Percentiles rank a stretch among this genome's conserved stretches.
phyloP scores from a whole-genome alignment of 306 rosid species.

The Potentilla sterilis region DNA sequence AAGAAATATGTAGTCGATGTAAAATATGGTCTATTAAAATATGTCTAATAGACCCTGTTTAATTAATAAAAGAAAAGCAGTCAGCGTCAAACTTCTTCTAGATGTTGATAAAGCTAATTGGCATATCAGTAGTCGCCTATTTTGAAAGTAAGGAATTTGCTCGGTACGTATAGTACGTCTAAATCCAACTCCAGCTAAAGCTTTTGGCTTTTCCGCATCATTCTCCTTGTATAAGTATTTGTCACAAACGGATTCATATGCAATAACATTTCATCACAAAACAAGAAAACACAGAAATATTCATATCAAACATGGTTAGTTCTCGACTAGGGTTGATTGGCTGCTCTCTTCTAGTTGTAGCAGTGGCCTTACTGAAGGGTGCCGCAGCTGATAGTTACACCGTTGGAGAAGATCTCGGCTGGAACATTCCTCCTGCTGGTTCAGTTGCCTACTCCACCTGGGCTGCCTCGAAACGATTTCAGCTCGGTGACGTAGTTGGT shows the following conservation, averaged over 20 bases:
- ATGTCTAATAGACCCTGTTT: neutral
- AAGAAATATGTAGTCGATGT: neutral
- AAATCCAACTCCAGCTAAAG: neutral
- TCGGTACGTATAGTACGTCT: neutral
- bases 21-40: neutral
- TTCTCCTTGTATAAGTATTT: neutral
- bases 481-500: conserved; percentile 22
- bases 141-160: conserved; percentile 15
- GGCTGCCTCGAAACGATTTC: conserved; percentile 19
- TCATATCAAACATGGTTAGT: neutral
- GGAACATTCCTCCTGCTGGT: conserved; percentile 30
- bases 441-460: conserved; percentile 25
- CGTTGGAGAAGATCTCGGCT: conserved; percentile 30
- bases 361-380: conserved; percentile 10
- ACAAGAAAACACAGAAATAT: conserved; percentile 9
- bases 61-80: neutral
- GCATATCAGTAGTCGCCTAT: conserved; percentile 15
- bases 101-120: neutral
- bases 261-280: neutral
- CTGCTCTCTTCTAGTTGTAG: conserved; percentile 19
- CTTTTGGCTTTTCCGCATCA: neutral
- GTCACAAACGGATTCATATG: neutral
- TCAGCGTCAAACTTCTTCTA: conserved; percentile 17
- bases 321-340: conserved; percentile 4
- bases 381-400: conserved; percentile 14